Evolutionary conservation across 2,329 filamentous ascomycete genomes (phyloP), one percentile per base, ranked within the genome.

Genomic region (Hirsutella thompsonii): DNA sequence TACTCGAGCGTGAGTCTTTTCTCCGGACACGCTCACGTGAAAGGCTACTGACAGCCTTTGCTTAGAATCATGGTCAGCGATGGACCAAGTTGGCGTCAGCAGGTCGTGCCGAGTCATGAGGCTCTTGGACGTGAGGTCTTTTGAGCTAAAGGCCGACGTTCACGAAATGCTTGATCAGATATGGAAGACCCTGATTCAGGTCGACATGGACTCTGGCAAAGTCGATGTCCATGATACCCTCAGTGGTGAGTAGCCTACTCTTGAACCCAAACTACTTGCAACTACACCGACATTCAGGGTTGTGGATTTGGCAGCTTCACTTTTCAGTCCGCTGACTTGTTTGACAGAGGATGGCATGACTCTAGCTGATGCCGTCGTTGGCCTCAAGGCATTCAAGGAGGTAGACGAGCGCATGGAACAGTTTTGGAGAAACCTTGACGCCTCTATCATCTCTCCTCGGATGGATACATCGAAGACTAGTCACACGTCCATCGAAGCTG

Each of bases 161-260:
- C 72, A 79, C 43, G 74, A 81, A 33, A 74, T 76, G 8, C 71
- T 92, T 32, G 72, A 76, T 35, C 67, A 69, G 41, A 71, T 79
- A n/a, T 95, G 88, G 86, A 73, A 74, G 43, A 65, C 70, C 0
- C 64, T 90, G 35, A 64, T 94, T 11, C 60, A 68, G 1, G 60
- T 88, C 16, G 76, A 90, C 52, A 58, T 66, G 1, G 64, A 73
- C 19, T 60, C 65, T 8, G 64, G 67, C 8, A 68, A 61, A 36
- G 61, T 92, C 8, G 69, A 65, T 1, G 70, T 93, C 28, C 65
- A 64, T 20, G 63, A 70, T 11, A 61, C 60, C 16, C 61, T 68
- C 20, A 56, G 73, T 56, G 68, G 76, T 79, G 57, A 38, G 58
- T 34, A 11, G 16, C 4, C 10, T 32, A n/a, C 6, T 11, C 16